Percentiles rank a stretch among this genome's conserved stretches.
Conservation (phyloP, 257 asterid species). For the Fraxinus pennsylvanica region DNA sequence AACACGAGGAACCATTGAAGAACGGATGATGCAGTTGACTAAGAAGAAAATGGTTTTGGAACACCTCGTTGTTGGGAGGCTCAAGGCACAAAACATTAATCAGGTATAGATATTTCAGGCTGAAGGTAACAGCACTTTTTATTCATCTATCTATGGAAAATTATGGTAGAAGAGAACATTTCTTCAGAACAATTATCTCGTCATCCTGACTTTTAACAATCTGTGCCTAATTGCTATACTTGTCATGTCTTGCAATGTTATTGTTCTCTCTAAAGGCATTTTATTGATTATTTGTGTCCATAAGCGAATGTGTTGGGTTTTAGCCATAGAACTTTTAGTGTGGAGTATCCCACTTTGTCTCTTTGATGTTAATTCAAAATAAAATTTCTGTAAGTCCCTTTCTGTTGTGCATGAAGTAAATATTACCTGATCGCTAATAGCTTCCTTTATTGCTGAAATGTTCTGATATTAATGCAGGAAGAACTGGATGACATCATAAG, state of each 20-base stretch:
- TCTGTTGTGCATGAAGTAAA: background rate
- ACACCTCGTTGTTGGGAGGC: constrained; percentile 97
- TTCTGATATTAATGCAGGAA: constrained; percentile 60
- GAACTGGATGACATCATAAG: constrained; percentile 93
- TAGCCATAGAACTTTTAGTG: background rate
- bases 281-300: background rate
- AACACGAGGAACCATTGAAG: constrained; percentile 92
- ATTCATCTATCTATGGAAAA: background rate
- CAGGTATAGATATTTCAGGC: constrained; percentile 52
- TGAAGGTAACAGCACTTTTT: background rate
- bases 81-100: constrained; percentile 85
- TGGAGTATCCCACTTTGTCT: background rate
- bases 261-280: constrained; percentile 18
- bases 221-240: background rate
- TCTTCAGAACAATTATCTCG: background rate
- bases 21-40: constrained; percentile 99
- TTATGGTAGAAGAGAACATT: background rate
- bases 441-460: constrained; percentile 23
- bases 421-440: constrained; percentile 12
- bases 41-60: constrained; percentile 98
- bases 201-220: background rate
- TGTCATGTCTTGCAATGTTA: constrained; percentile 9
- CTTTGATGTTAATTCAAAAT: background rate
- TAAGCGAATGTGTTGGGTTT: background rate
- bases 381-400: background rate